Evolutionary conservation across 441 rosid genomes (phyloP).

Genomic region (Biscutella laevigata): DNA sequence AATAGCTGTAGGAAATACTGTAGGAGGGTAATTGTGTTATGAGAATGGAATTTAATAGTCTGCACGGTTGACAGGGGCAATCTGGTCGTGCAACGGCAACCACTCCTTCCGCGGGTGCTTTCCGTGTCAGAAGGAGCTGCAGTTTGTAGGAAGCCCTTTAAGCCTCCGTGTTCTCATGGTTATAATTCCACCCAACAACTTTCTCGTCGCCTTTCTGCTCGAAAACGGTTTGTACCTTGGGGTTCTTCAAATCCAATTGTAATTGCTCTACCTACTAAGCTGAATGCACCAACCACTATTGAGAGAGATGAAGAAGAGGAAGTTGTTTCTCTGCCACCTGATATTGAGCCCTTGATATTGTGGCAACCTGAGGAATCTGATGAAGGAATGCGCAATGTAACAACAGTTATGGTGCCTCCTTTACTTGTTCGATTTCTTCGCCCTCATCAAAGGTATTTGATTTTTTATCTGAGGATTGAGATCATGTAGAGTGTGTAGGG

Average conservation of each 20-base stretch:
- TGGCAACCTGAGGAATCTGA: conserved; percentile 72
- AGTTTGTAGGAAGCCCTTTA: conserved; percentile 88
- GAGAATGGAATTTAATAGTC: conserved; percentile 8
- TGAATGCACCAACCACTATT: conserved; percentile 17
- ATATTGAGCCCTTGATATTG: conserved; percentile 69
- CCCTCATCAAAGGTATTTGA: conserved; percentile 87
- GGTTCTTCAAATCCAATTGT: conserved; percentile 61
- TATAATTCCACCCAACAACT: conserved; percentile 51
- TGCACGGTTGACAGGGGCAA: conserved; percentile 49
- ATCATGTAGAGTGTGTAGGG: background rate
- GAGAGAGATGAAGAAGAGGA: conserved; percentile 48
- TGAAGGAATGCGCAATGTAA: conserved; percentile 27
- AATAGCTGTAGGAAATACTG: background rate
- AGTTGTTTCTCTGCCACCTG: conserved; percentile 64
- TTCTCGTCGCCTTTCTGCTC: conserved; percentile 76
- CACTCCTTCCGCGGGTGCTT: conserved; percentile 78
- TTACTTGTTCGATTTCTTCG: conserved; percentile 88
- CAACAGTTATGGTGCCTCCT: conserved; percentile 62
- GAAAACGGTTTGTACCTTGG: conserved; percentile 94
- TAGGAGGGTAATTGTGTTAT: background rate
- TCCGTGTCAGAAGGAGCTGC: conserved; percentile 83
- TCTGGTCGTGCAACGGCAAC: conserved; percentile 71
- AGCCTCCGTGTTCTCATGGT: conserved; percentile 69
- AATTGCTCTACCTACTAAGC: conserved; percentile 35
- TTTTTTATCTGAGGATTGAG: conserved; percentile 13